Evolutionary conservation across 805 yeast genomes (phyloP).

Genomic region (Ogataea methanolica): DNA sequence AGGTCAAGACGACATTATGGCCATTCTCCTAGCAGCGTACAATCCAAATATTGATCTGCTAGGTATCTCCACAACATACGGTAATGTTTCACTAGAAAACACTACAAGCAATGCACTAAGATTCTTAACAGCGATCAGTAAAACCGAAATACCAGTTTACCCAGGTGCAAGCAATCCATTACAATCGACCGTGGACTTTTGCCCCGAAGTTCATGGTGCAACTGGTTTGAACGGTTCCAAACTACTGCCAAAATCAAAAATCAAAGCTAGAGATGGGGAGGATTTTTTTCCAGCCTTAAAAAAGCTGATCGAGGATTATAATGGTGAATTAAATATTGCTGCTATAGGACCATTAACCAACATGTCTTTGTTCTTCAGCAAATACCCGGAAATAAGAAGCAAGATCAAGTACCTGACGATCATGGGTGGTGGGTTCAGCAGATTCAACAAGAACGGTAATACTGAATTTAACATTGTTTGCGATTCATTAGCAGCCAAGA

Average conservation of each 20-base stretch:
- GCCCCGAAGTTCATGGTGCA: constrained; percentile 67
- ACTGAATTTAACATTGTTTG: constrained; percentile 75
- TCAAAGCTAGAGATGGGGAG: constrained; percentile 13
- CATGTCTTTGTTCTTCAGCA: constrained; percentile 49
- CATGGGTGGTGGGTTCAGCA: constrained; percentile 68
- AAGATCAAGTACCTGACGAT: constrained; percentile 53
- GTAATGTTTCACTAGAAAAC: constrained; percentile 57
- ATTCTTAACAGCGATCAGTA: constrained; percentile 54
- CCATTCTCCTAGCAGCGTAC: constrained; percentile 58
- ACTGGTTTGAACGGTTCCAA: constrained; percentile 76
- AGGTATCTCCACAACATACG: constrained; percentile 75
- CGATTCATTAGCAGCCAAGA: constrained; percentile 73
- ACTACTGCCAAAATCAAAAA: constrained; percentile 47
- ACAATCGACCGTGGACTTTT: constrained; percentile 42
- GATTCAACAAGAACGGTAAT: constrained; percentile 27
- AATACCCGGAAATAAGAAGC: constrained; percentile 48
- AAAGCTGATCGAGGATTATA: constrained; percentile 24
- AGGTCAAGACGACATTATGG: constrained; percentile 85
- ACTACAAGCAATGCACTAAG: constrained; percentile 71
- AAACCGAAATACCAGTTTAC: constrained; percentile 56
- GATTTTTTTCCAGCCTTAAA: constrained; percentile 24
- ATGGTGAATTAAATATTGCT: constrained; percentile 52
- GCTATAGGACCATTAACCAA: constrained; percentile 82
- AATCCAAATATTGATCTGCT: constrained; percentile 54
- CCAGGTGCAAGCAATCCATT: constrained; percentile 62